Percentiles rank a stretch among this genome's conserved stretches.
These are phyloP conservation scores for Lactarius vividus DNA, from an alignment of 768 basidiomycete genomes.

Conservation along the genomic window DNA sequence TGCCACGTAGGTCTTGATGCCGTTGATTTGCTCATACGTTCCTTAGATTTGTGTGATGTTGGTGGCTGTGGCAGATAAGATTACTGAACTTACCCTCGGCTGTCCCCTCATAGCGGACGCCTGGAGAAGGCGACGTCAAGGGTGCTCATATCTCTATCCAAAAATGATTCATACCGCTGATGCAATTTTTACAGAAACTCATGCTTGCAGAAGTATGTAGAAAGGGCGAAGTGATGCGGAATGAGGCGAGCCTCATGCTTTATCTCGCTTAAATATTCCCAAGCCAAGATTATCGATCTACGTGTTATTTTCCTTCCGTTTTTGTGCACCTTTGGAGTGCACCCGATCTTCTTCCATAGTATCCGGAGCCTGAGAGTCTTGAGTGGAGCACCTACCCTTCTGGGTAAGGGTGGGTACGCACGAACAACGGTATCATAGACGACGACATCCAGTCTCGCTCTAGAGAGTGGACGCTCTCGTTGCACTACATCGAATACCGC, in stretches of 20 bases:
- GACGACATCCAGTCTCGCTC: not conserved
- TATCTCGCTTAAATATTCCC: conserved; percentile 8
- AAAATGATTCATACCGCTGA: conserved; percentile 43
- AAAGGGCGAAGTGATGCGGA: not conserved
- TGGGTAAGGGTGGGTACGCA: not conserved
- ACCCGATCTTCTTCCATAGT: not conserved
- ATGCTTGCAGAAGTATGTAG: conserved; percentile 31
- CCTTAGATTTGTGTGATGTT: conserved; percentile 30
- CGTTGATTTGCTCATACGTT: conserved; percentile 36
- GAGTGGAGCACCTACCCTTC: not conserved
- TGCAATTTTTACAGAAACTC: conserved; percentile 56
- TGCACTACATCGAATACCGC: not conserved
- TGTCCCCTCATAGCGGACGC: conserved; percentile 38
- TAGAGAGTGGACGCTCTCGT: not conserved
- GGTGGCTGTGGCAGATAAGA: not conserved
- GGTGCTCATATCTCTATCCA: not conserved
- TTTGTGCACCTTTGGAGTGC: not conserved
- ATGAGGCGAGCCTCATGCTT: not conserved
- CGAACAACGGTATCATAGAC: not conserved
- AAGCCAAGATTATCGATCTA: not conserved
- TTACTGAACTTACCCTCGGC: conserved; percentile 33
- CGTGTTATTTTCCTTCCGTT: not conserved
- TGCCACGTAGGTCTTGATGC: conserved; percentile 41
- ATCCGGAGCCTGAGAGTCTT: not conserved
- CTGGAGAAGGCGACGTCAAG: conserved; percentile 22